Evolutionary conservation across 805 yeast genomes (phyloP), one percentile per base, ranked within the genome.

Genomic region (Wickerhamomyces xylosicus): DNA sequence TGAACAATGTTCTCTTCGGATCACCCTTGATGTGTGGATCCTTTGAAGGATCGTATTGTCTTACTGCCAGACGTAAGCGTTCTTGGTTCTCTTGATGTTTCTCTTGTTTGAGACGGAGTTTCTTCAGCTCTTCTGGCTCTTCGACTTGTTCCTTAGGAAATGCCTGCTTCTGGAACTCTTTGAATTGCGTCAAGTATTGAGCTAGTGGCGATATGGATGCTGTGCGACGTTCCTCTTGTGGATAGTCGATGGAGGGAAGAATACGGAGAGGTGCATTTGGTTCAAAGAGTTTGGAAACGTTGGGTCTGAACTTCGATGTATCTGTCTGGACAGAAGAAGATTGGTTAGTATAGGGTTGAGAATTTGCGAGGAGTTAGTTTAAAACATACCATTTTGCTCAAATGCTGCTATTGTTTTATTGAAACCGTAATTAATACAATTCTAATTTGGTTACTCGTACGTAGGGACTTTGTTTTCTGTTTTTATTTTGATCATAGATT

Each of bases 1-100:
- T 69, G 54, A 92, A 86, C 3, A 90, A 66, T 0, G 97, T 90
- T 42, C 67, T 65, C 52, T 71, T 77, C 1, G 96, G 95, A 52
- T 86, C 94, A 1, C 81, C 82, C 16, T 61, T 57, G 13, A 77
- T 63, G 33, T 77, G 69, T 1, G 74, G 70, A 49, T 81, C 89
- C 1, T 54, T 49, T 3, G 57, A 54, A 0, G 89, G 86, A 38
- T 75, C 58, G 83, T 84, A 74, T 1, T 54, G 43, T 3, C 50
- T 41, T 13, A 63, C 45, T 17, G 59, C 65, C 9, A 58, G 50
- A 25, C 67, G 61, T 21, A 74, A 45, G 21, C 53, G 45, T 38
- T 50, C 53, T 37, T 51, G 48, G 31, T 46, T 48, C 15, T 41
- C 42, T 33, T 39, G 41, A 21, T 40, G 47, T 34, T 50, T 54